A percentile compares a stretch with the other conserved stretches of the same genome.
Conservation (phyloP, 2,329 filamentous ascomycete species). For the Trichoderma guizhouense region DNA sequence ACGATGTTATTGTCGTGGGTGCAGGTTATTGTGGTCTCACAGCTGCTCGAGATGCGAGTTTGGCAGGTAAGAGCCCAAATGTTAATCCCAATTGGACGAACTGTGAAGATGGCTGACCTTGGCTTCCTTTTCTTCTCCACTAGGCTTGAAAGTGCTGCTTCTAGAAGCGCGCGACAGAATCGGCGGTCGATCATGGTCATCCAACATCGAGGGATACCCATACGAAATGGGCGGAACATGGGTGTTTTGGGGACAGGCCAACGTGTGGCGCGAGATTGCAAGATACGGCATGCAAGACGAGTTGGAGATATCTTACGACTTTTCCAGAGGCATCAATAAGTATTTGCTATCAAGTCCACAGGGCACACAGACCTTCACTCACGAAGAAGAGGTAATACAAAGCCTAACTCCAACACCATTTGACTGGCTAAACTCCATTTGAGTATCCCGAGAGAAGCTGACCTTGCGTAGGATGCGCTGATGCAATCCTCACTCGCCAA, state of each 20-base stretch:
- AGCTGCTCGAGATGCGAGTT: constrained; percentile 8
- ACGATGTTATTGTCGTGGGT: constrained; percentile 11
- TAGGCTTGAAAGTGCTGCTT: neutral
- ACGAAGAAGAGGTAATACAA: constrained; percentile 12
- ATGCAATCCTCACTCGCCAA: constrained; percentile 11
- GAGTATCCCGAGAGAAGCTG: neutral
- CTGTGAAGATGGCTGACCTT: neutral
- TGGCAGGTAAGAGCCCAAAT: neutral
- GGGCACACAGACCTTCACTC: neutral
- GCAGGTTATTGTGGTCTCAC: constrained; percentile 12
- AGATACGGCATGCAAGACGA: constrained; percentile 13
- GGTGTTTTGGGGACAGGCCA: constrained; percentile 10
- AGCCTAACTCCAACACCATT: too few relatives aligned
- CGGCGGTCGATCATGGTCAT: constrained; percentile 8
- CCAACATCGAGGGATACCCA: constrained; percentile 8
- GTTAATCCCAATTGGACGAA: neutral
- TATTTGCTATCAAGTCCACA: constrained; percentile 6
- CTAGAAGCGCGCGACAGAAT: constrained; percentile 9
- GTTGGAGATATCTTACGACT: constrained; percentile 10
- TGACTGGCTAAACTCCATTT: neutral
- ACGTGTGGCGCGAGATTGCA: constrained; percentile 13
- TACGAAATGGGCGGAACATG: constrained; percentile 11
- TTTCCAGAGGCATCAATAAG: constrained; percentile 7
- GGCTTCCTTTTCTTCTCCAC: neutral
- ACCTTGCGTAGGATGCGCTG: neutral